A percentile compares a stretch with the other conserved stretches of the same genome.
Conservation (phyloP, 2,329 filamentous ascomycete genomes). For the Colletotrichum kahawae region DNA sequence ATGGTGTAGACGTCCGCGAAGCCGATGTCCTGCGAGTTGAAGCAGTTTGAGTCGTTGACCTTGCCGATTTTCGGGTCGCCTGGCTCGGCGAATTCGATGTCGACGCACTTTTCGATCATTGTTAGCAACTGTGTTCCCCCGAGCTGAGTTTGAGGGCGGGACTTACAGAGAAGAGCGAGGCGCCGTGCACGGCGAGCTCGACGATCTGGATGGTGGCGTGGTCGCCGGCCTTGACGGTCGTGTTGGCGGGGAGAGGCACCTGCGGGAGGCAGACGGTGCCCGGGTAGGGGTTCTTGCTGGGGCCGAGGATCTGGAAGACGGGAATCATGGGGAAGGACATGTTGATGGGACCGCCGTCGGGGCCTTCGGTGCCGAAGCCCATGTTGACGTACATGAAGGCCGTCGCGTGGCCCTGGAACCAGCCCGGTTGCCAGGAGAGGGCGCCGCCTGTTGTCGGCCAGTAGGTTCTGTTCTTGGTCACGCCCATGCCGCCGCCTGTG, state of each 20-base stretch:
- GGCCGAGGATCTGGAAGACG: slow-evolving; percentile 83
- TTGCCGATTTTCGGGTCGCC: slow-evolving; percentile 68
- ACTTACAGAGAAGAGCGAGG: slow-evolving; percentile 78
- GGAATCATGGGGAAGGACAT: slow-evolving; percentile 85
- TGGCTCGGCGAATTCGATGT: slow-evolving; percentile 88
- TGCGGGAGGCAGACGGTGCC: slow-evolving; percentile 90
- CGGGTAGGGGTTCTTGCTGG: slow-evolving; percentile 82
- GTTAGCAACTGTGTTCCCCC: background rate
- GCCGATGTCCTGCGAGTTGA: slow-evolving; percentile 79
- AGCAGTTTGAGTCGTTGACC: slow-evolving; percentile 85
- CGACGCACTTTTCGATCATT: slow-evolving; percentile 72
- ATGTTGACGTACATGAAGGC: slow-evolving; percentile 92
- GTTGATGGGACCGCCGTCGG: slow-evolving; percentile 73
- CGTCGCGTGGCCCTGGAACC: slow-evolving; percentile 87
- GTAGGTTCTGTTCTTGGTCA: slow-evolving; percentile 83
- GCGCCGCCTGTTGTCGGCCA: slow-evolving; percentile 91
- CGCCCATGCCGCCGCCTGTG: slow-evolving; percentile 81
- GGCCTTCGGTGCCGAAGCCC: slow-evolving; percentile 75
- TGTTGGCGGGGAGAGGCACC: slow-evolving; percentile 78
- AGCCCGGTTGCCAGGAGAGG: slow-evolving; percentile 90
- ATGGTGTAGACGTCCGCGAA: slow-evolving; percentile 81
- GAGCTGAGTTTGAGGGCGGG: background rate
- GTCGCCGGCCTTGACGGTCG: slow-evolving; percentile 78
- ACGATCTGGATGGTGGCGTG: slow-evolving; percentile 90
- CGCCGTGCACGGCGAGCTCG: slow-evolving; percentile 83